These are phyloP conservation scores for Harringtonia aguacate DNA, from an alignment of 2,329 filamentous ascomycete species.

Conservation along the genomic window DNA sequence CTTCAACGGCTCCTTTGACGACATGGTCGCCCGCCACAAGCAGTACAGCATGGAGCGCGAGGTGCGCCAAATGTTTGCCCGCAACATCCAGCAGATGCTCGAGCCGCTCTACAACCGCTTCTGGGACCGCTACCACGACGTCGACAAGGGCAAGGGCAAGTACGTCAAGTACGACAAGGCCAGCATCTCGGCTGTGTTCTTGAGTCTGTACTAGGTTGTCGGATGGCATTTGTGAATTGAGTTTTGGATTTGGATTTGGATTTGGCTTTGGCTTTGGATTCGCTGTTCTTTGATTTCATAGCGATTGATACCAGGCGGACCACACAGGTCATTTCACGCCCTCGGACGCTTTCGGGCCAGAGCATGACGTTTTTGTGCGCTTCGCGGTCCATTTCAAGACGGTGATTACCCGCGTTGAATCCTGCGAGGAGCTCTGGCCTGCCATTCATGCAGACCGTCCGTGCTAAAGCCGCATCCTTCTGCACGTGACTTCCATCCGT, in stretches of 20 bases:
- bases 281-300: no score
- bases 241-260: neutral
- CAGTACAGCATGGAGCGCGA: constrained; percentile 82
- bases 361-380: no score
- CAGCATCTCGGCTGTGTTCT: constrained; percentile 58
- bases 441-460: no score
- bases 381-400: no score
- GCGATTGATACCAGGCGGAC: no score
- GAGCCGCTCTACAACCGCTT: constrained; percentile 92
- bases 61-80: constrained; percentile 67
- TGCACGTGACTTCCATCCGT: no score
- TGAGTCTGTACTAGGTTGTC: constrained; percentile 32
- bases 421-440: no score
- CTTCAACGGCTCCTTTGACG: constrained; percentile 87
- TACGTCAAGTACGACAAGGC: constrained; percentile 96
- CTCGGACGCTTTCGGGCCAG: no score
- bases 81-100: constrained; percentile 82
- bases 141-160: constrained; percentile 96
- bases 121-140: constrained; percentile 94
- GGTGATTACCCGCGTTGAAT: no score
- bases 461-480: no score
- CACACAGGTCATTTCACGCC: no score
- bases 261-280: neutral
- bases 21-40: constrained; percentile 75
- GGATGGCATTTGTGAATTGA: neutral